Conservation (phyloP, 2,329 filamentous ascomycete genomes). For the Sarocladium strictum region DNA sequence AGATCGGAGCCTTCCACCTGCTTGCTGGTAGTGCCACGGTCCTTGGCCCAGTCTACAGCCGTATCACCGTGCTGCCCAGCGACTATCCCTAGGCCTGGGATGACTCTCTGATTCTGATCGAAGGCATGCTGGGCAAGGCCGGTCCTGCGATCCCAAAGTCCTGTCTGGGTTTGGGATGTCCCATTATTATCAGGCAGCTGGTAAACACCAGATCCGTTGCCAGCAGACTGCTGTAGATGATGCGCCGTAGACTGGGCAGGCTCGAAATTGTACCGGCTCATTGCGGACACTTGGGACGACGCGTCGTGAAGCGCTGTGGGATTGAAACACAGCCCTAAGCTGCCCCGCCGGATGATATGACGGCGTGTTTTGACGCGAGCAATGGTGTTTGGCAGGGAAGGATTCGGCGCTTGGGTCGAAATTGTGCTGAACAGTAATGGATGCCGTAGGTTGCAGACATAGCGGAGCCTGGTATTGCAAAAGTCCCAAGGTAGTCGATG, state of each 20-base stretch:
- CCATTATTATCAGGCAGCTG: not conserved
- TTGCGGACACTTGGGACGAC: not conserved
- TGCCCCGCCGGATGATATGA: not conserved
- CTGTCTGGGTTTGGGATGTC: not conserved
- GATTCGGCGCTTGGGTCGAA: too few relatives aligned
- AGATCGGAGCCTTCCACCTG: not conserved
- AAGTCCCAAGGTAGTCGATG: not conserved
- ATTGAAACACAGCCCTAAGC: not conserved
- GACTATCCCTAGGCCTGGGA: not conserved
- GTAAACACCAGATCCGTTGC: too few relatives aligned
- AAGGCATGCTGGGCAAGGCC: not conserved
- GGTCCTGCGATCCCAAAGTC: not conserved
- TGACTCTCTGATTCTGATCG: slow-evolving; percentile 1
- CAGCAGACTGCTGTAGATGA: not conserved
- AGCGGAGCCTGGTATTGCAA: not conserved
- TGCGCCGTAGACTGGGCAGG: not conserved
- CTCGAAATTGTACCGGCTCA: not conserved
- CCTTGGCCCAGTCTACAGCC: not conserved
- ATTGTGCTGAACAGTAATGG: not conserved
- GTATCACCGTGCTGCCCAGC: not conserved
- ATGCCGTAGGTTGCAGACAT: not conserved
- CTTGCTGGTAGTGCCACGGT: not conserved
- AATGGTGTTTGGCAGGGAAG: too few relatives aligned
- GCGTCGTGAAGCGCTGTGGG: not conserved
- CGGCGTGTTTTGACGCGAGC: too few relatives aligned